phyloP scores from a whole-genome alignment of 768 basidiomycete genomes.

The Suillus americanus region DNA sequence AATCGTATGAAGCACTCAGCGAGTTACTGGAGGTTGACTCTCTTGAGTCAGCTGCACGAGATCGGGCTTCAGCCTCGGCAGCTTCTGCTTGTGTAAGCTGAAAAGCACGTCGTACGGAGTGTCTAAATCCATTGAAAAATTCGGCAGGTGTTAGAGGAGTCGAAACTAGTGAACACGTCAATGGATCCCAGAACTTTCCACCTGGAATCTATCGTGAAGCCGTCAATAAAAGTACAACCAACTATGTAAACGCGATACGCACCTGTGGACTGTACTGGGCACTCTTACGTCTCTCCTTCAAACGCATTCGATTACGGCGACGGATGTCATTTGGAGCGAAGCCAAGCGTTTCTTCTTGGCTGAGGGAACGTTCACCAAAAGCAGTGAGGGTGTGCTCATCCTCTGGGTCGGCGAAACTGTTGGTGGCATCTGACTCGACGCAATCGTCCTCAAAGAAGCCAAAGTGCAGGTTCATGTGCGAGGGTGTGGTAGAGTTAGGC shows the following conservation, averaged over 20 bases:
- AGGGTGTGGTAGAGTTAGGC: background rate
- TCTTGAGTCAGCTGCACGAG: background rate
- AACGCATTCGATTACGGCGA: conserved; percentile 18
- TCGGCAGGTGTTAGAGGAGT: background rate
- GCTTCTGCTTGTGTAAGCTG: background rate
- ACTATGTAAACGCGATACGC: background rate
- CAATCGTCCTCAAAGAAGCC: background rate
- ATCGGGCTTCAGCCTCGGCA: background rate
- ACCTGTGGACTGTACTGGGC: background rate
- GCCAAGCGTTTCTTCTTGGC: conserved; percentile 36
- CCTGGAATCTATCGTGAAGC: background rate
- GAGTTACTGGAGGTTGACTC: background rate
- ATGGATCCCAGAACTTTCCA: background rate
- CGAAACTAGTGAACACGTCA: background rate
- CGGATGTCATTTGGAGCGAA: conserved; percentile 4
- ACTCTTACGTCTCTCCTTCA: conserved; percentile 15
- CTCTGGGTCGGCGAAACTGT: conserved; percentile 16
- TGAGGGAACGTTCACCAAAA: conserved; percentile 47
- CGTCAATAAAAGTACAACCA: background rate
- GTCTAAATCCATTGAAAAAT: background rate
- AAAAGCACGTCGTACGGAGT: background rate
- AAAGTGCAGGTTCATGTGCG: background rate
- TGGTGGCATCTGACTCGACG: background rate
- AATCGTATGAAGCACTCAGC: background rate
- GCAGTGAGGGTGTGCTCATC: conserved; percentile 42